Base-by-base conservation (phyloP, 805 yeast species). In the Kazachstania africana region DNA sequence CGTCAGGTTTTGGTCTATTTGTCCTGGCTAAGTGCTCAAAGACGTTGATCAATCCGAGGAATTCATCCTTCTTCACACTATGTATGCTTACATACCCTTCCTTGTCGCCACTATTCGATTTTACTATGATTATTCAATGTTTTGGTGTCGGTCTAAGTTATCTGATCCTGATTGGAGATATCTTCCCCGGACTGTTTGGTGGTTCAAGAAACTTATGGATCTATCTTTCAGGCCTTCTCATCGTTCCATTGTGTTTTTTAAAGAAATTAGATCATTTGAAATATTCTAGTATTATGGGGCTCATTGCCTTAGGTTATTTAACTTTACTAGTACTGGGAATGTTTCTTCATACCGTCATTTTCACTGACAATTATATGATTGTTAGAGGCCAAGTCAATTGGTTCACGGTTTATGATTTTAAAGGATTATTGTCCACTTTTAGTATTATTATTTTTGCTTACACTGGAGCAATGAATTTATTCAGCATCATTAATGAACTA, bases 401-500 rank as follows among this genome's bases (percentile, higher is more conserved):
- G 48, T 44, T 61, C 36, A 42, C 50, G n/a, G 63, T 70, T 2
- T 62, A 67, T 24, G 62, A 65, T 16, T 37, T 55, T 19, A 58
- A 57, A 31, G 67, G 69, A 1, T 49, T 71, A 6, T 57, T 78
- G 36, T 66, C 78, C 16, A 72, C 84, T 6, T 75, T 81, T 45
- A 79, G 82, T 16, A 76, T 81, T 34, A 68, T 80, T 23, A 76
- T 81, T 10, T 77, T 81, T 55, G 91, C 93, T 1, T 81, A 69
- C 53, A 79, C 88, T 1, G 84, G 91, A 31, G 79, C 79, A 36
- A 88, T 81, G 59, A 81, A 79, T 54, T 72, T 80, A 65, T 78
- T 76, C 50, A 75, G 84, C 8, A 78, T 81, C 32, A 70, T 77
- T 45, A 75, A 78, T 46, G 94, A 81, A 53, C 59, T 79, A 39